Percentiles rank a stretch among this genome's conserved stretches.
phyloP scores from a whole-genome alignment of 148 eudicot genomes.

The Cornus controversa region DNA sequence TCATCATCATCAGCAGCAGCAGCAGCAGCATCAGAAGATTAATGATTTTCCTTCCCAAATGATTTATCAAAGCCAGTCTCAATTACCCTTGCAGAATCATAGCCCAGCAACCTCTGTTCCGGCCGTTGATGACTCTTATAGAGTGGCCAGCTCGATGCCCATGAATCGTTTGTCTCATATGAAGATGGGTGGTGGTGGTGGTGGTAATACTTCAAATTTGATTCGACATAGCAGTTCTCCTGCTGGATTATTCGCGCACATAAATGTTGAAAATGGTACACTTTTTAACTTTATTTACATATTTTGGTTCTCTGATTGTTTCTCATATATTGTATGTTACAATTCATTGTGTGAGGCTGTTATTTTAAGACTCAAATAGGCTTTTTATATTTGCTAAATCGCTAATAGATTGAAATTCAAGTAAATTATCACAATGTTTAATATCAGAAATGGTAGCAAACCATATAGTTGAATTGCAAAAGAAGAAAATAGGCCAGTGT shows the following conservation, averaged over 20 bases:
- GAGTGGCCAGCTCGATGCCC: constrained; percentile 19
- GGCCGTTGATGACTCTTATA: constrained; percentile 17
- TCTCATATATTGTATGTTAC: too few relatives aligned
- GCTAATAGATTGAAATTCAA: neutral
- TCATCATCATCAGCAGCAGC: constrained; percentile 22
- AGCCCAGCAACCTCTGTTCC: constrained; percentile 28
- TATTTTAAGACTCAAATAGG: neutral
- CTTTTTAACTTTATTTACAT: neutral
- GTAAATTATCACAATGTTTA: neutral
- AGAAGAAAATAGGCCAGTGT: neutral
- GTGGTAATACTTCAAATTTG: constrained; percentile 44
- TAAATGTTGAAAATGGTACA: constrained; percentile 58
- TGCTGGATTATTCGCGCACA: constrained; percentile 66
- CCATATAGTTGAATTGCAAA: too few relatives aligned
- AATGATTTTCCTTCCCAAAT: constrained; percentile 39
- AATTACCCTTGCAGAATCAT: constrained; percentile 33
- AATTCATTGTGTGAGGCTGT: neutral
- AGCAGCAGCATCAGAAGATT: too few relatives aligned
- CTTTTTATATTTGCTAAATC: neutral
- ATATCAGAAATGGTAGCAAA: neutral
- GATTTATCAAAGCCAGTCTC: constrained; percentile 41
- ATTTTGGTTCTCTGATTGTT: neutral
- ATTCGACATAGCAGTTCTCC: constrained; percentile 87
- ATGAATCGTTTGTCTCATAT: constrained; percentile 32
- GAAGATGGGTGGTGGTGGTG: constrained; percentile 41